Evolutionary conservation across 2,329 filamentous ascomycete genomes (phyloP).

Genomic region (Aspergillus latus): DNA sequence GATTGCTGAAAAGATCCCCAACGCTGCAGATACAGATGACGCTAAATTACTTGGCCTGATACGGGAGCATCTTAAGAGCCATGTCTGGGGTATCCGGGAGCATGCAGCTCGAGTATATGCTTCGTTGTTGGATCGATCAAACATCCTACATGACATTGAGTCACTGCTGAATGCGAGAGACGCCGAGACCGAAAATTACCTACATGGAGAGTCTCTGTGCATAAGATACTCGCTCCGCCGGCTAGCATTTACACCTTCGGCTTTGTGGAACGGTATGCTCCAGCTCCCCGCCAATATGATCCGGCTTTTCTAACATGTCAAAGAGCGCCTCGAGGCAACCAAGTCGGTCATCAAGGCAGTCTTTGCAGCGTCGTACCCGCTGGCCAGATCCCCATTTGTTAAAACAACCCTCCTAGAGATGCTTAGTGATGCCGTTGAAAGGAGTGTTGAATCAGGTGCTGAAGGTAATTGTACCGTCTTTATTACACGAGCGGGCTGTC

Average conservation of each 20-base stretch:
- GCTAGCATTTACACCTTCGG: slow-evolving; percentile 32
- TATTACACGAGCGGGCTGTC: slow-evolving; percentile 7
- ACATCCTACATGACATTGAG: slow-evolving; percentile 34
- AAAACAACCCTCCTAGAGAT: slow-evolving; percentile 39
- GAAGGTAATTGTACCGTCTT: slow-evolving; percentile 28
- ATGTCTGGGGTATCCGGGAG: slow-evolving; percentile 48
- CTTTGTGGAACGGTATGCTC: slow-evolving; percentile 37
- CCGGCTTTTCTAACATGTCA: slow-evolving; percentile 12
- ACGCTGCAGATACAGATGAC: slow-evolving; percentile 34
- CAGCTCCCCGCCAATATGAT: not conserved
- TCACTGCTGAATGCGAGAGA: slow-evolving; percentile 25
- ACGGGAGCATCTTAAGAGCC: slow-evolving; percentile 41
- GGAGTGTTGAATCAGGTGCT: slow-evolving; percentile 29
- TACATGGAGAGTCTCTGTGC: slow-evolving; percentile 44
- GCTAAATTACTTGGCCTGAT: slow-evolving; percentile 34
- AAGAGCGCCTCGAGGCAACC: slow-evolving; percentile 32
- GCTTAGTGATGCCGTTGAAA: slow-evolving; percentile 37
- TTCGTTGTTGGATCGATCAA: slow-evolving; percentile 34
- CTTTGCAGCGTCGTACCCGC: slow-evolving; percentile 28
- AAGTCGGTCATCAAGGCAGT: slow-evolving; percentile 27
- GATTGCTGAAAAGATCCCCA: slow-evolving; percentile 45
- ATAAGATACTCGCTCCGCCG: slow-evolving; percentile 40
- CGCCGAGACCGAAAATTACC: slow-evolving; percentile 33
- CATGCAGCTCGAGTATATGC: slow-evolving; percentile 48
- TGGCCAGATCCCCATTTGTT: slow-evolving; percentile 36